A percentile compares a stretch with the other conserved stretches of the same genome.
Conservation (phyloP, 129 eudicot genomes). For the Flaveria sonorensis region DNA sequence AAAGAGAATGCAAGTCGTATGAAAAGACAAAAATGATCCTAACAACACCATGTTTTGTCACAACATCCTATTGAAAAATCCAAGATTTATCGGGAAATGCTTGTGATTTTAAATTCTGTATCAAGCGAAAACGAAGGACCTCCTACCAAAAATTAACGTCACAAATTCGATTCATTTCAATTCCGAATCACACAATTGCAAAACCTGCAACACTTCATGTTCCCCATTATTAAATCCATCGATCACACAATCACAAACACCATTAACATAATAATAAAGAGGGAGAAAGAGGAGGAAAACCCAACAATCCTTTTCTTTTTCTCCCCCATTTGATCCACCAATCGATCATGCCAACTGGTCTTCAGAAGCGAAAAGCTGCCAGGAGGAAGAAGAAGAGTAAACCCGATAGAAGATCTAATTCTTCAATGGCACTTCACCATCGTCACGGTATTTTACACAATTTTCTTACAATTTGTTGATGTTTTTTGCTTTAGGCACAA, state of each 20-base stretch:
- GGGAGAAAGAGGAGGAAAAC: slow-evolving; percentile 25
- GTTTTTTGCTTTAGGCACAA: neutral
- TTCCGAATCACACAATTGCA: neutral
- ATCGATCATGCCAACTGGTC: slow-evolving; percentile 75
- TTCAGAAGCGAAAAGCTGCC: slow-evolving; percentile 74
- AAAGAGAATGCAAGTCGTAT: no score
- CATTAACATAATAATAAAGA: neutral
- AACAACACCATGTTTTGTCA: no score
- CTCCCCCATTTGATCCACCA: neutral
- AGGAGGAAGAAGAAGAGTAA: slow-evolving; percentile 53
- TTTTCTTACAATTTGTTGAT: slow-evolving; percentile 8
- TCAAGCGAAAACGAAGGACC: slow-evolving; percentile 25
- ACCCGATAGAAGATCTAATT: slow-evolving; percentile 24
- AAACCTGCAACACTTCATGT: slow-evolving; percentile 10
- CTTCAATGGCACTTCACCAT: slow-evolving; percentile 29
- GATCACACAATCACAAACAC: neutral
- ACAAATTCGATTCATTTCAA: slow-evolving; percentile 20
- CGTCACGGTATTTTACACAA: slow-evolving; percentile 31
- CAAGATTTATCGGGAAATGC: neutral
- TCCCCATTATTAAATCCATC: neutral
- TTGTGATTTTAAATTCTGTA: neutral
- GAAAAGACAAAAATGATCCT: no score
- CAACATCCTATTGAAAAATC: neutral
- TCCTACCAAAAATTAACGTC: slow-evolving; percentile 26
- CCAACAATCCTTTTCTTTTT: slow-evolving; percentile 21